Evolutionary conservation across 2,329 filamentous ascomycete species (phyloP).

Genomic region (Paecilomyces dactylethromorphus): DNA sequence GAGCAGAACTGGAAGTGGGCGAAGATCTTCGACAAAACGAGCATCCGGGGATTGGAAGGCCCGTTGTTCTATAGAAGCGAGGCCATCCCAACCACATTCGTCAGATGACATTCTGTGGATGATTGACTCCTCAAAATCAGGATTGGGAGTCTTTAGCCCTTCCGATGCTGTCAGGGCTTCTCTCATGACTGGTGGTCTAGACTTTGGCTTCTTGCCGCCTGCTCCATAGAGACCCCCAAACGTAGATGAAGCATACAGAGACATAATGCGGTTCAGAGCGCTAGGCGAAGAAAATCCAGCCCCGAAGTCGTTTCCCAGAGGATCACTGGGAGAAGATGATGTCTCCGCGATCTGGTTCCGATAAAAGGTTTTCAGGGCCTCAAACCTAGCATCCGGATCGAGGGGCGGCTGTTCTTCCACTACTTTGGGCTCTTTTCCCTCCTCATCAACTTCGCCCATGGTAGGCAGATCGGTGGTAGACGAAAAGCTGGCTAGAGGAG

Average conservation of each 20-base stretch:
- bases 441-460: slow-evolving; percentile 14
- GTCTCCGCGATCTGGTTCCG: slow-evolving; percentile 66
- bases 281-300: slow-evolving; percentile 64
- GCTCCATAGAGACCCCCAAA: slow-evolving; percentile 49
- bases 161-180: slow-evolving; percentile 67
- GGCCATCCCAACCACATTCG: slow-evolving; percentile 56
- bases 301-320: slow-evolving; percentile 43
- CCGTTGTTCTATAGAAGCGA: slow-evolving; percentile 50
- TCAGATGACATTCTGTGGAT: slow-evolving; percentile 54
- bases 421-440: slow-evolving; percentile 20
- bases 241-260: slow-evolving; percentile 62
- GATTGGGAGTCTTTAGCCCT: slow-evolving; percentile 58
- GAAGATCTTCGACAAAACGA: slow-evolving; percentile 66
- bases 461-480: slow-evolving; percentile 25
- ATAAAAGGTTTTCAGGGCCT: slow-evolving; percentile 73
- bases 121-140: slow-evolving; percentile 54
- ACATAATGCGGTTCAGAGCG: slow-evolving; percentile 84
- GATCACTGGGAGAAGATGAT: slow-evolving; percentile 46
- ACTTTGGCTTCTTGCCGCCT: slow-evolving; percentile 56
- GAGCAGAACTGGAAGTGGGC: slow-evolving; percentile 74
- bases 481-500: slow-evolving; percentile 29
- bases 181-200: slow-evolving; percentile 67
- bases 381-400: slow-evolving; percentile 64
- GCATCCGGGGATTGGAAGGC: slow-evolving; percentile 43
- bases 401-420: slow-evolving; percentile 35